These are phyloP conservation scores for Phaseolus lunatus DNA, from an alignment of 306 rosid genomes.

Conservation along the genomic window DNA sequence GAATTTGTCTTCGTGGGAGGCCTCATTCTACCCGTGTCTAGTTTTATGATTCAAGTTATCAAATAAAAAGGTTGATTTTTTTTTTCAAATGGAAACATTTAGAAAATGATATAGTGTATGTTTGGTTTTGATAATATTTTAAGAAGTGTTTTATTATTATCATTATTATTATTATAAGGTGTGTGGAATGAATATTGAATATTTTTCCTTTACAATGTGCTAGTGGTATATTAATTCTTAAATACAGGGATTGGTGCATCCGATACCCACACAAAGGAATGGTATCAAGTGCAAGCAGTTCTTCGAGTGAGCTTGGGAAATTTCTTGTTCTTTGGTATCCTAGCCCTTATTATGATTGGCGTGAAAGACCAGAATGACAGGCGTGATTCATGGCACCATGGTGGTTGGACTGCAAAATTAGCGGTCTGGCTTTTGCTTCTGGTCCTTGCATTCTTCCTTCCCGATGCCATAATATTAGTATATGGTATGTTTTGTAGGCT, in stretches of 20 bases:
- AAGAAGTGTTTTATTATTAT: background rate
- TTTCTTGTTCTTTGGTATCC: conserved; percentile 76
- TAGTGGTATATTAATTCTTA: conserved; percentile 20
- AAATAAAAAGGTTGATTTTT: conserved; percentile 29
- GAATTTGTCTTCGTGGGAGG: conserved; percentile 28
- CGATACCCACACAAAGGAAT: conserved; percentile 64
- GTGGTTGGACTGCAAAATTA: conserved; percentile 87
- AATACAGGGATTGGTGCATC: conserved; percentile 78
- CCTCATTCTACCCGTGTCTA: background rate
- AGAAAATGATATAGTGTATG: conserved; percentile 17
- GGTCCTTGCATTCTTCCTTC: conserved; percentile 83
- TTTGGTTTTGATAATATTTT: conserved; percentile 8
- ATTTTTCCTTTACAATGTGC: conserved; percentile 2
- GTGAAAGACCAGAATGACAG: conserved; percentile 89
- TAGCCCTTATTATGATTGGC: conserved; percentile 93
- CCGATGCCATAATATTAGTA: conserved; percentile 60
- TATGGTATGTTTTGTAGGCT: conserved; percentile 65
- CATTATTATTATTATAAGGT: background rate
- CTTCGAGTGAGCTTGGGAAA: conserved; percentile 97
- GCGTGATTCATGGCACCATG: conserved; percentile 98
- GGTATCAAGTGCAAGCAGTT: conserved; percentile 90
- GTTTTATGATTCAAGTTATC: conserved; percentile 27
- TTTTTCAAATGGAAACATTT: background rate
- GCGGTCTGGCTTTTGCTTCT: conserved; percentile 83
- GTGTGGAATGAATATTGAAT: background rate